Conservation (phyloP, 495 filamentous ascomycete genomes). For the Aspergillus cavernicola region DNA sequence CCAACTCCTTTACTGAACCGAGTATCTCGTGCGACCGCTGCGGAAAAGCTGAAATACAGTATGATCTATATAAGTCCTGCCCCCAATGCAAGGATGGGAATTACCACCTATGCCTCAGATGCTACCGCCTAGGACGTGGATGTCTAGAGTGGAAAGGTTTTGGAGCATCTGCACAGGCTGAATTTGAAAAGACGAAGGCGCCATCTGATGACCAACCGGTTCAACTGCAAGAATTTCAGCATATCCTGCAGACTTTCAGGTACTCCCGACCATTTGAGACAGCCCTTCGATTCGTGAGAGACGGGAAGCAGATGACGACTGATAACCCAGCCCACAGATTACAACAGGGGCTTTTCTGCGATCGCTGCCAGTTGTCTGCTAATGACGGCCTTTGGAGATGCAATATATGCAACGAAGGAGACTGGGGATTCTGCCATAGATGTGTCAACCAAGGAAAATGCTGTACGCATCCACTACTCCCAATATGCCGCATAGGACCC, state of each 20-base stretch:
- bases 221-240: slow-evolving; percentile 48
- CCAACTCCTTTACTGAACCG: slow-evolving; percentile 58
- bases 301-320: slow-evolving; percentile 44
- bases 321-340: slow-evolving; percentile 63
- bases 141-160: slow-evolving; percentile 81
- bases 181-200: slow-evolving; percentile 46
- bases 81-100: slow-evolving; percentile 59
- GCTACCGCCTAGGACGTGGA: slow-evolving; percentile 69
- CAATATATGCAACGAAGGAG: slow-evolving; percentile 76
- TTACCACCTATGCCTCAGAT: slow-evolving; percentile 73
- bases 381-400: slow-evolving; percentile 85
- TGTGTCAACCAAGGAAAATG: slow-evolving; percentile 75
- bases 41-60: slow-evolving; percentile 63
- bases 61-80: slow-evolving; percentile 79
- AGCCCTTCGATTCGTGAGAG: slow-evolving; percentile 22
- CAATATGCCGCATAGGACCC: slow-evolving; percentile 48
- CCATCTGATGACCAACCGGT: slow-evolving; percentile 41
- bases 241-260: slow-evolving; percentile 62
- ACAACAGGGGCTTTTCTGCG: slow-evolving; percentile 81
- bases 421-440: slow-evolving; percentile 84
- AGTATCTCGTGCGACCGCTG: slow-evolving; percentile 69
- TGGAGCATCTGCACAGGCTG: slow-evolving; percentile 55
- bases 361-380: slow-evolving; percentile 62
- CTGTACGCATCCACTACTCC: slow-evolving; percentile 75
- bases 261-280: slow-evolving; percentile 55